Conservation (phyloP, 1,284 basidiomycete species). For the Melampsora occidentalis region DNA sequence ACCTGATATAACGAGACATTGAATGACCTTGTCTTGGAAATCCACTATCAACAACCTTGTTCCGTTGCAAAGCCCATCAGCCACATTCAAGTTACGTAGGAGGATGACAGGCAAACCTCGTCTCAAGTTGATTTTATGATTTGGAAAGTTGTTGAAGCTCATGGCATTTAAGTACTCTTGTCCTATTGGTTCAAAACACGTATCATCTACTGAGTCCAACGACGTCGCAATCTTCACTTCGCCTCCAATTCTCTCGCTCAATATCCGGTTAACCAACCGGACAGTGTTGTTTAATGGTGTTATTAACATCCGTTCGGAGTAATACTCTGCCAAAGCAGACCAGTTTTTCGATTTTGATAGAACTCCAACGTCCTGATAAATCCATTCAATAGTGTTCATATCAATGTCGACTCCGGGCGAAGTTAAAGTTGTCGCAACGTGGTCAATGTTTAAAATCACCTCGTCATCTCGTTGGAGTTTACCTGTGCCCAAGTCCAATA, state of each 20-base stretch:
- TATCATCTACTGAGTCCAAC: background rate
- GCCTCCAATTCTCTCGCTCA: background rate
- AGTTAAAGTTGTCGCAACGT: too few species aligned
- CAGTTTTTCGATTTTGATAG: background rate
- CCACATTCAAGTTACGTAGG: background rate
- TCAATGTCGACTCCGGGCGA: too few species aligned
- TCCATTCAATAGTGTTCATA: background rate
- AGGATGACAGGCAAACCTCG: background rate
- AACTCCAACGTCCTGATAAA: background rate
- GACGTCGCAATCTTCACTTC: background rate
- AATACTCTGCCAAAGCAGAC: background rate
- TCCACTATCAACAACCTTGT: too few species aligned
- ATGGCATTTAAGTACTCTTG: too few species aligned
- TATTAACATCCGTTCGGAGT: background rate
- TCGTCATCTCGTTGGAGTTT: too few species aligned
- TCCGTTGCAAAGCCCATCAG: constrained; percentile 17
- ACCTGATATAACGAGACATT: background rate
- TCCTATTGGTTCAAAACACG: background rate
- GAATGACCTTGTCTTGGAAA: background rate
- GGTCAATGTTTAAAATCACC: too few species aligned
- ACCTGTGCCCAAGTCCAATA: too few species aligned
- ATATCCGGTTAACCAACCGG: background rate
- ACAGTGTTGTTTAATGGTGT: too few species aligned
- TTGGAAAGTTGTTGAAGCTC: background rate
- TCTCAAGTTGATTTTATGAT: background rate